Percentiles rank a stretch among this genome's conserved stretches.
These are phyloP conservation scores for Oldenlandia corymbosa DNA, from an alignment of 257 asterid genomes.

Conservation along the genomic window DNA sequence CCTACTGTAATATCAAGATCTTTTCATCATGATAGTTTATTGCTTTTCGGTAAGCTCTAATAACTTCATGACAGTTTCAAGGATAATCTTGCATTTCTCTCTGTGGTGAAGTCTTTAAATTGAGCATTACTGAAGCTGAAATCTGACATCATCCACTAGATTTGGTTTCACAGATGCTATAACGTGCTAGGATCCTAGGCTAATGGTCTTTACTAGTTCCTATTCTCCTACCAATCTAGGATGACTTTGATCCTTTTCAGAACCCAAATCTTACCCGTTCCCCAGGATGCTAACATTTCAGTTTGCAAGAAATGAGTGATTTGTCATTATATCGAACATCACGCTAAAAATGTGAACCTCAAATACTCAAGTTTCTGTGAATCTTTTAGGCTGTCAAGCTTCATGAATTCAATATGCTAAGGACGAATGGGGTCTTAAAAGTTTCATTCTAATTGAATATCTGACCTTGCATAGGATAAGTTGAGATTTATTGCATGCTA, in stretches of 20 bases:
- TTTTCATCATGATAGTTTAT: background rate
- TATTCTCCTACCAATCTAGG: background rate
- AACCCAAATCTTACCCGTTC: background rate
- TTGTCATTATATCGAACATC: background rate
- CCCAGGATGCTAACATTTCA: background rate
- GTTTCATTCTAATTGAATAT: background rate
- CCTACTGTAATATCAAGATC: background rate
- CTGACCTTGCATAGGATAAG: background rate
- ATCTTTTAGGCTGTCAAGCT: background rate
- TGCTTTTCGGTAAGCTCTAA: background rate
- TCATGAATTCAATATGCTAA: background rate
- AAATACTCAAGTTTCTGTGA: background rate
- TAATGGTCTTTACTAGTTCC: background rate
- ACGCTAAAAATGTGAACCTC: too few species aligned
- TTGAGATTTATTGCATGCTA: background rate
- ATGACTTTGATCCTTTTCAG: background rate
- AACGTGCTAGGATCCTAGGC: background rate
- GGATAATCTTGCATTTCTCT: background rate
- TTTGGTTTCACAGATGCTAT: background rate
- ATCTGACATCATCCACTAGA: background rate
- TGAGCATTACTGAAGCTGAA: background rate
- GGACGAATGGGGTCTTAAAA: background rate
- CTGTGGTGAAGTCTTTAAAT: background rate
- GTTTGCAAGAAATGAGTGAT: background rate
- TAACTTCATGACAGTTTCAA: background rate